Evolutionary conservation across 2,329 filamentous ascomycete species (phyloP), one percentile per base, ranked within the genome.

Genomic region (Arthrobotrys musiformis): DNA sequence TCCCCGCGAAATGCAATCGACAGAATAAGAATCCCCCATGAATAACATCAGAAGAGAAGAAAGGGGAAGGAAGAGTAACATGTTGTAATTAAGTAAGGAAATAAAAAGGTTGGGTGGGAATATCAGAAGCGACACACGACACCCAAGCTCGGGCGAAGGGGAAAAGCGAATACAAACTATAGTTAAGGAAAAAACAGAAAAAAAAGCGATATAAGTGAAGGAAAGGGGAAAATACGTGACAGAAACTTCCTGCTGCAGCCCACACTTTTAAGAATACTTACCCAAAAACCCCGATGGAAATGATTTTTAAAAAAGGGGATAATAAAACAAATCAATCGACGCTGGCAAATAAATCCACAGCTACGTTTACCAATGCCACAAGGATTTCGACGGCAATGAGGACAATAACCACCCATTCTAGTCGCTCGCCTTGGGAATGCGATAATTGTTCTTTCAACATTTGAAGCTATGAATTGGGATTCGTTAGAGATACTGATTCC

Each of bases 361-460:
- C 88, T 79, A 99, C 98, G 84, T 98, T 99, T 81, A 98, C 91
- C n/a, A 89, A 91, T 0, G 94, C 94, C 35, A 99, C 94, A 8
- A 98, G 85, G 79, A 99, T 97, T 83, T 99, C 95, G 11, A 94
- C 94, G 6, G 94, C 94, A 82, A 99, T 97, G 60, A 99, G 89
- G 22, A 98, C 88, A 81, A 99, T 98, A 48, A 99, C 92, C 83
- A 95, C 94, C 92, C 92, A 95, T 84, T 95, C 92, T 63, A 94
- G 84, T 84, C 92, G 94, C 86, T 95, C 92, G 75, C 92, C 93
- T 83, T 97, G 93, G 52, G 94, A 93, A 82, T 97, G 93, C 80
- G 93, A 97, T 80, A 98, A 85, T 85, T 98, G 94, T 84, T 97
- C 95, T 84, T 98, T 97, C 64, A 99, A 85, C 74, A 98, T 94